Percentiles rank a stretch among this genome's conserved stretches.
Conservation (phyloP, 176 grass and related monocot genomes). For the barley (Hordeum vulgare) region DNA sequence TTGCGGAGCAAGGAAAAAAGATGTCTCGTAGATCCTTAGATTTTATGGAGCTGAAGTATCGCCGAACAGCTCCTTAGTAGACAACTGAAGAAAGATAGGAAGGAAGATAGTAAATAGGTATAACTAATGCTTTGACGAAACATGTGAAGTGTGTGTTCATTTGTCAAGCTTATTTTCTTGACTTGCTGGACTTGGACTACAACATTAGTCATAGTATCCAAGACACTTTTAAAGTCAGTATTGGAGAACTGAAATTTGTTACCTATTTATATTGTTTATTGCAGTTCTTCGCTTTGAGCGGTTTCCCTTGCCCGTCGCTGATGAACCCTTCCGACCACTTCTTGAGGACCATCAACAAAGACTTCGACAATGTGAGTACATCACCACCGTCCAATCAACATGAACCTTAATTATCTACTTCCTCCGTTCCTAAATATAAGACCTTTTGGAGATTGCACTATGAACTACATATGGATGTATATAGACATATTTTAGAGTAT, state of each 20-base stretch:
- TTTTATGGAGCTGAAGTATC: no score
- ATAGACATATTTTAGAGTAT: no score
- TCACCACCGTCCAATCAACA: not conserved
- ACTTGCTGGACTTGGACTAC: not conserved
- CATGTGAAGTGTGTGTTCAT: no score
- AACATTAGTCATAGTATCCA: not conserved
- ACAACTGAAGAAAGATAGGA: not conserved
- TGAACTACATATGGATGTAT: no score
- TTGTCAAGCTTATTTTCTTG: not conserved
- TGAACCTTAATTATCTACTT: not conserved
- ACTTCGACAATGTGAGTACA: constrained; percentile 64
- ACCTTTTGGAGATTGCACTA: no score
- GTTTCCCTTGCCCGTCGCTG: constrained; percentile 71
- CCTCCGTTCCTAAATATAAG: no score
- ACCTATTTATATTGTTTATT: no score
- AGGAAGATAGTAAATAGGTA: no score
- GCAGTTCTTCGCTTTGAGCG: constrained; percentile 75
- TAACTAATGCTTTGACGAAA: no score
- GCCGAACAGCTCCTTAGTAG: no score
- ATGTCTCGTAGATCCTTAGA: no score
- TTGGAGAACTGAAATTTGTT: not conserved
- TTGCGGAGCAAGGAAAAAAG: no score
- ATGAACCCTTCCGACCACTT: constrained; percentile 93
- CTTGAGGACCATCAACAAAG: constrained; percentile 87
- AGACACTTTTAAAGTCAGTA: not conserved